phyloP scores from a whole-genome alignment of 2,329 filamentous ascomycete genomes.

The Fusarium lyarnte region DNA sequence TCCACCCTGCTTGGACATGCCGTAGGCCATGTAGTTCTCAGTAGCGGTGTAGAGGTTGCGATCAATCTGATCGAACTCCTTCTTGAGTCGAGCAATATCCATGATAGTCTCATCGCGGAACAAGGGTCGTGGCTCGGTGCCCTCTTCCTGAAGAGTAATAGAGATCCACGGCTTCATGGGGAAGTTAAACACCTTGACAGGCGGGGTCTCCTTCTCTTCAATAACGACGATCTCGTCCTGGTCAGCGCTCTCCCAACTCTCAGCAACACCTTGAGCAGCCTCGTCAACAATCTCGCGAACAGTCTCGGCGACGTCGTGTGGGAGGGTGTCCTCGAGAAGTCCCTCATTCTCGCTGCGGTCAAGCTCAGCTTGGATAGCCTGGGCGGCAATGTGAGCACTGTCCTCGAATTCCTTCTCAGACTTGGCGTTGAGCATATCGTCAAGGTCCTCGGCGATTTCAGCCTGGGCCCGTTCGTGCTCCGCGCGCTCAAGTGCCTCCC shows the following conservation, averaged over 20 bases:
- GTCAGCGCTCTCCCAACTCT: slow-evolving; percentile 91
- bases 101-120: slow-evolving; percentile 85
- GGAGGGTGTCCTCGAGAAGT: slow-evolving; percentile 60
- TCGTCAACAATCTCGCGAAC: slow-evolving; percentile 54
- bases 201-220: slow-evolving; percentile 71
- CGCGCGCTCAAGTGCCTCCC: slow-evolving; percentile 70
- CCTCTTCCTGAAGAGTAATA: slow-evolving; percentile 74
- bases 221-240: slow-evolving; percentile 72
- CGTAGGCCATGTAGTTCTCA: slow-evolving; percentile 91
- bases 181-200: slow-evolving; percentile 90
- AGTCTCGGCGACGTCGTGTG: slow-evolving; percentile 52
- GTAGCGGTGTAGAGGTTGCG: slow-evolving; percentile 91
- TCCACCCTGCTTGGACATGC: slow-evolving; percentile 91
- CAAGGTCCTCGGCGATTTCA: slow-evolving; percentile 57
- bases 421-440: slow-evolving; percentile 60
- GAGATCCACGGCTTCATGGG: slow-evolving; percentile 97
- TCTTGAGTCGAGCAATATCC: slow-evolving; percentile 94
- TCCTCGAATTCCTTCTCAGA: slow-evolving; percentile 65
- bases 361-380: slow-evolving; percentile 62
- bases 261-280: slow-evolving; percentile 70
- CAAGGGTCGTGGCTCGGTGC: slow-evolving; percentile 64
- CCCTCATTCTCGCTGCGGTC: slow-evolving; percentile 63
- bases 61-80: slow-evolving; percentile 97
- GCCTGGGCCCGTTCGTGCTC: slow-evolving; percentile 60
- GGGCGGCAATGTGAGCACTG: slow-evolving; percentile 56